Conservation (phyloP, 176 grass and related monocot species). For the Avena insularis region DNA sequence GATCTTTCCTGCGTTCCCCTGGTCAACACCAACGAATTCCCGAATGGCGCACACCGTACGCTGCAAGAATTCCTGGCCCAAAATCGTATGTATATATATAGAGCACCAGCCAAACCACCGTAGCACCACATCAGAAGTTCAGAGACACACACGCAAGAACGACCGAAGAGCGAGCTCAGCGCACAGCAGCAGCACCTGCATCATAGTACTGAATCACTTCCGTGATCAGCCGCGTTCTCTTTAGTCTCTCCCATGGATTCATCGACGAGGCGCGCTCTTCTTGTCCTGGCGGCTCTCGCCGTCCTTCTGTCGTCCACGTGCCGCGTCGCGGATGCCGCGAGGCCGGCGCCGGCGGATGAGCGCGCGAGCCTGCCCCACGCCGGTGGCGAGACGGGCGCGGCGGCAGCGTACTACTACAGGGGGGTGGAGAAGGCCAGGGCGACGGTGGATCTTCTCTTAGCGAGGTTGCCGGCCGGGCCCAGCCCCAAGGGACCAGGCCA, state of each 20-base stretch:
- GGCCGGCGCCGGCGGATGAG: conserved; percentile 36
- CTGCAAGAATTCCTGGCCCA: not conserved
- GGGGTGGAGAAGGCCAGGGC: conserved; percentile 31
- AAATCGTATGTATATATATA: conserved; percentile 26
- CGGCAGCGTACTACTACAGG: conserved; percentile 8
- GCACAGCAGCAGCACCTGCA: not conserved
- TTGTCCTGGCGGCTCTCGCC: not conserved
- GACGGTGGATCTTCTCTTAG: conserved; percentile 50
- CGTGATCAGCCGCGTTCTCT: not conserved
- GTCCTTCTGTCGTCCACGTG: not conserved
- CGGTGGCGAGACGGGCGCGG: not conserved
- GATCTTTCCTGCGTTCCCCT: not conserved
- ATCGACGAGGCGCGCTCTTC: not conserved
- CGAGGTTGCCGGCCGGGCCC: conserved; percentile 64
- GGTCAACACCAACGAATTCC: conserved; percentile 30
- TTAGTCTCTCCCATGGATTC: conserved; percentile 15
- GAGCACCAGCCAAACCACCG: not conserved
- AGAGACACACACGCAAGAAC: not conserved
- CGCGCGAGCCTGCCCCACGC: not conserved
- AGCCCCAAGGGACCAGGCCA: conserved; percentile 74
- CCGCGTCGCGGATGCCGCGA: conserved; percentile 35
- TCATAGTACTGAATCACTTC: too few species aligned
- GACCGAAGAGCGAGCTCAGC: not conserved
- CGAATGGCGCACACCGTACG: not conserved
- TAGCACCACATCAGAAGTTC: not conserved